These are phyloP conservation scores for Rhododendron molle DNA, from an alignment of 148 eudicot species.

Conservation along the genomic window DNA sequence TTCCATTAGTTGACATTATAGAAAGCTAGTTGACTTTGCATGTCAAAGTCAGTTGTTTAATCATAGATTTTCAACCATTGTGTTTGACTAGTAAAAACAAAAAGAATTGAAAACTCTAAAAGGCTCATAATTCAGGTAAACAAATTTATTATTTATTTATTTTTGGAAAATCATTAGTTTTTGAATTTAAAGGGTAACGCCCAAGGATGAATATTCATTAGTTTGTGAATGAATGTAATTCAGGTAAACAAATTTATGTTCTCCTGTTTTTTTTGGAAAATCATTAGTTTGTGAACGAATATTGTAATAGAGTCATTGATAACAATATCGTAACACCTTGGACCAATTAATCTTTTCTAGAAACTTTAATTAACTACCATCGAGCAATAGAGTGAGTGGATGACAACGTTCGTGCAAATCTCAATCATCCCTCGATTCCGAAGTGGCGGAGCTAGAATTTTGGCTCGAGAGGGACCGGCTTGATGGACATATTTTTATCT, in stretches of 20 bases:
- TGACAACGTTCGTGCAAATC: background rate
- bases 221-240: background rate
- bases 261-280: background rate
- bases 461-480: too few relatives aligned
- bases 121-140: background rate
- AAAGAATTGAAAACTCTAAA: background rate
- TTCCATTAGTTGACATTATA: constrained; percentile 8
- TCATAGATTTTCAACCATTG: background rate
- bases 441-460: too few relatives aligned
- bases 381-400: background rate
- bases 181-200: background rate
- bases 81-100: background rate
- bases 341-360: background rate
- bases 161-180: too few relatives aligned
- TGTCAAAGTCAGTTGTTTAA: background rate
- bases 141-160: too few relatives aligned
- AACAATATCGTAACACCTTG: background rate
- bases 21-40: background rate
- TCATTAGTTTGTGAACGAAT: background rate
- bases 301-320: background rate
- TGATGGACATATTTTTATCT: too few relatives aligned
- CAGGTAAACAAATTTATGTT: background rate
- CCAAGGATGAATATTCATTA: background rate
- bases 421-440: too few relatives aligned
- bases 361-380: background rate